These are phyloP conservation scores for Colletotrichum tropicicola DNA, from an alignment of 2,329 filamentous ascomycete species.

Conservation along the genomic window DNA sequence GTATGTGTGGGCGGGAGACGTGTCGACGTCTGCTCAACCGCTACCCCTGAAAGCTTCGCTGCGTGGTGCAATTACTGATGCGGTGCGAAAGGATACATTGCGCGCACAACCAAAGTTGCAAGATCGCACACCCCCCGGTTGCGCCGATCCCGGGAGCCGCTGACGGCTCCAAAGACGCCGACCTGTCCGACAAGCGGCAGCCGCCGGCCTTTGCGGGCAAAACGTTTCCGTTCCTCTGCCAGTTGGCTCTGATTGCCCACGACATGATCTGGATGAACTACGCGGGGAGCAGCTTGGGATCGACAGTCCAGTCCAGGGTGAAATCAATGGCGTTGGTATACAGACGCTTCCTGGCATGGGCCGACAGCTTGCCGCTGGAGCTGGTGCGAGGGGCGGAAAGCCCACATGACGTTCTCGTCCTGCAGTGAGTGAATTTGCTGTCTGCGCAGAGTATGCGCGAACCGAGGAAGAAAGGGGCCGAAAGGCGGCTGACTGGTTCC, in stretches of 20 bases:
- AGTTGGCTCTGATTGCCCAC: conserved; percentile 1
- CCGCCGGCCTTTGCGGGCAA: neutral
- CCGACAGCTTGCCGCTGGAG: neutral
- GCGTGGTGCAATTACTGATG: too few relatives aligned
- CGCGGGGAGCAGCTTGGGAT: neutral
- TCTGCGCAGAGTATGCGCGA: neutral
- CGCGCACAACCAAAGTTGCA: conserved; percentile 5
- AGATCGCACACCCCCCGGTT: neutral
- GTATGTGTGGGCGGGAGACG: too few relatives aligned
- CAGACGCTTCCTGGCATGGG: neutral
- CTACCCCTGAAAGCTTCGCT: too few relatives aligned
- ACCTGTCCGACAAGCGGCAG: neutral
- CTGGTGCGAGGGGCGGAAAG: conserved; percentile 1
- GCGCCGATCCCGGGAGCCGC: neutral
- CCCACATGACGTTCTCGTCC: neutral
- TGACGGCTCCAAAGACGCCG: neutral
- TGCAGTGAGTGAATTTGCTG: conserved; percentile 1
- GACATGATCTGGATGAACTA: conserved; percentile 19
- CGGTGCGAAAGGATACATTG: conserved; percentile 20
- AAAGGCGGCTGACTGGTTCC: neutral
- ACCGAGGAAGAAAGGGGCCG: neutral
- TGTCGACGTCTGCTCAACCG: too few relatives aligned
- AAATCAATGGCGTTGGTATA: conserved; percentile 6
- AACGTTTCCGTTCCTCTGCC: neutral
- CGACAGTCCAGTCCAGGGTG: neutral